These are phyloP conservation scores for Penicillium sp. DNA, from an alignment of 2,329 filamentous ascomycete species.

Conservation along the genomic window DNA sequence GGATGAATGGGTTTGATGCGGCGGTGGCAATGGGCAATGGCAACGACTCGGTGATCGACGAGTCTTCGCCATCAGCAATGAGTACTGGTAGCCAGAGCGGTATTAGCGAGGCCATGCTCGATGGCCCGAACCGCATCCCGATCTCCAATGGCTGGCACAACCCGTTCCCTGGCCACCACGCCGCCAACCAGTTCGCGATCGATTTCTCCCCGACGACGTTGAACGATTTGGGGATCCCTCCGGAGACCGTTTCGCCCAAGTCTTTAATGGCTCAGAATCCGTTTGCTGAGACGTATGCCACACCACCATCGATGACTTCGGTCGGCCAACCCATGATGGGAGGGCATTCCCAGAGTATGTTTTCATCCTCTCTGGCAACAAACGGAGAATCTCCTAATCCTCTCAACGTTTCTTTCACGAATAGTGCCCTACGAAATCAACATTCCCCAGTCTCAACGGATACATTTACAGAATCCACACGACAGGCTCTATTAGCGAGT, in stretches of 20 bases:
- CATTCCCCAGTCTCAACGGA: conserved; percentile 63
- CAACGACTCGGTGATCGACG: conserved; percentile 82
- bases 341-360: conserved; percentile 58
- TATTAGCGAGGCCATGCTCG: conserved; percentile 81
- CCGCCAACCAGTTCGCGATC: conserved; percentile 69
- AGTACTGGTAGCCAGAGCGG: conserved; percentile 87
- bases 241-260: conserved; percentile 75
- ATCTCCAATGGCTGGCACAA: conserved; percentile 66
- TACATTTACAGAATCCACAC: conserved; percentile 66
- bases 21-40: conserved; percentile 69
- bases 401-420: conserved; percentile 51
- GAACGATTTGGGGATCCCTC: conserved; percentile 70
- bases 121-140: conserved; percentile 67
- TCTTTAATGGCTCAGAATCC: conserved; percentile 69
- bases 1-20: conserved; percentile 79
- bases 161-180: conserved; percentile 67
- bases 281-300: conserved; percentile 72
- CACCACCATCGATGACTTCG: conserved; percentile 73
- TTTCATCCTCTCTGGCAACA: conserved; percentile 47
- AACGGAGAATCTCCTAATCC: conserved; percentile 49
- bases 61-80: conserved; percentile 92
- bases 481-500: conserved; percentile 63
- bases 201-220: conserved; percentile 75
- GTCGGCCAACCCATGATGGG: conserved; percentile 72
- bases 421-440: conserved; percentile 64